Percentiles rank a stretch among this genome's conserved stretches.
Evolutionary conservation across 2,329 filamentous ascomycete genomes (phyloP).

Genomic region (Aspergillus phoenicis): DNA sequence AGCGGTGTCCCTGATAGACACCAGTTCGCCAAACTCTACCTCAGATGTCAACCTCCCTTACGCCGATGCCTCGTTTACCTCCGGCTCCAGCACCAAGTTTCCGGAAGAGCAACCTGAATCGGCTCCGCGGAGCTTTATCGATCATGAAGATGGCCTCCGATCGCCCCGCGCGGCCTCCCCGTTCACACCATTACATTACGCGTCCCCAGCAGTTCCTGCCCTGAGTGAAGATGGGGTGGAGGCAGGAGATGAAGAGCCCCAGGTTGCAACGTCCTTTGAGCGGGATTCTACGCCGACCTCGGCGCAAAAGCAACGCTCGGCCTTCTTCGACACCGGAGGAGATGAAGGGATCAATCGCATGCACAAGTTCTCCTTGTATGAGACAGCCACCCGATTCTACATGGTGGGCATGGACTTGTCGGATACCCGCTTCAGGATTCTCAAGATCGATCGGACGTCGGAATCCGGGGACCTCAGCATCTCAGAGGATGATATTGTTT

Average conservation of each 20-base stretch:
- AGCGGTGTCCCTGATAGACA: slow-evolving; percentile 22
- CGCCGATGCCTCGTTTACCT: slow-evolving; percentile 17
- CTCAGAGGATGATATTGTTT: slow-evolving; percentile 92
- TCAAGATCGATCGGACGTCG: slow-evolving; percentile 91
- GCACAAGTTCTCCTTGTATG: slow-evolving; percentile 98
- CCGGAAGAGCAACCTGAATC: slow-evolving; percentile 20
- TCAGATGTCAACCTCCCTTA: slow-evolving; percentile 11
- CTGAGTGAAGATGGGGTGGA: slow-evolving; percentile 38
- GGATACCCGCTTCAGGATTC: slow-evolving; percentile 82
- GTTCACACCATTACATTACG: slow-evolving; percentile 34
- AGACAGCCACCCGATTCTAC: slow-evolving; percentile 91
- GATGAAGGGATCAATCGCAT: slow-evolving; percentile 63
- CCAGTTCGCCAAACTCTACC: slow-evolving; percentile 16
- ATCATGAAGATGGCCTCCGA: slow-evolving; percentile 22
- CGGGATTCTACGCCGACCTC: slow-evolving; percentile 44
- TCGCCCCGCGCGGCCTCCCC: slow-evolving; percentile 26
- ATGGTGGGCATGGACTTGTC: slow-evolving; percentile 90
- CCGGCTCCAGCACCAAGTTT: slow-evolving; percentile 16
- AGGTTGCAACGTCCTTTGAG: slow-evolving; percentile 48
- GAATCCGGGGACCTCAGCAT: slow-evolving; percentile 78
- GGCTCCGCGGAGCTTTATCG: slow-evolving; percentile 11
- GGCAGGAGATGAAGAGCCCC: slow-evolving; percentile 49
- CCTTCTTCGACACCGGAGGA: slow-evolving; percentile 38
- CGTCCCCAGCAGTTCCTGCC: slow-evolving; percentile 29
- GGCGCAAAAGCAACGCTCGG: slow-evolving; percentile 42